Conservation (phyloP, 2,329 filamentous ascomycete genomes). For the Colletotrichum eremochloae region DNA sequence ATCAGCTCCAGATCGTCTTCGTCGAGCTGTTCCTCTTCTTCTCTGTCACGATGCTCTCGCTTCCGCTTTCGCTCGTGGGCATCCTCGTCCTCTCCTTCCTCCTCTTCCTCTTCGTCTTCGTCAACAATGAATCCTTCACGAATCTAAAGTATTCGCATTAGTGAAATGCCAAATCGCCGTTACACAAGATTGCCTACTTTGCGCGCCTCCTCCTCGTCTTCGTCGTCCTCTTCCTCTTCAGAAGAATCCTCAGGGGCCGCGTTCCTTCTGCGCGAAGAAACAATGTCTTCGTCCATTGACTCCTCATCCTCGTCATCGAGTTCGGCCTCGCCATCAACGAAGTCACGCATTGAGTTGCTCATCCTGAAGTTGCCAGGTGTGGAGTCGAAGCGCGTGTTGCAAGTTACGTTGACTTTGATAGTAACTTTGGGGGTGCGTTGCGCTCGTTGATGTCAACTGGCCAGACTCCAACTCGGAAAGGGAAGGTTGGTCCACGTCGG, state of each 20-base stretch:
- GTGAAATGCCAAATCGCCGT: conserved; percentile 38
- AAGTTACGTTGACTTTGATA: conserved; percentile 18
- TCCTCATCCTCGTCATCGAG: conserved; percentile 89
- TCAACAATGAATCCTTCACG: conserved; percentile 97
- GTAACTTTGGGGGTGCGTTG: conserved; percentile 11
- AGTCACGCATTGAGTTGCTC: conserved; percentile 76
- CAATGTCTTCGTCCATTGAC: conserved; percentile 82
- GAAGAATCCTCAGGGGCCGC: conserved; percentile 82
- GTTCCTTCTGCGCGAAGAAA: conserved; percentile 59
- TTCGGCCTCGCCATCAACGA: conserved; percentile 89
- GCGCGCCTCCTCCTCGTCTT: conserved; percentile 87
- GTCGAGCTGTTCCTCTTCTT: conserved; percentile 89
- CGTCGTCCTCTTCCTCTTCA: conserved; percentile 92
- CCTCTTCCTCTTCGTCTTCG: conserved; percentile 84
- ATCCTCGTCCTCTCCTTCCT: conserved; percentile 72
- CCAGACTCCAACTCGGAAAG: background rate
- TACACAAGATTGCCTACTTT: conserved; percentile 66
- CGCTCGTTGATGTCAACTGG: background rate
- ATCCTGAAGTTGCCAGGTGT: conserved; percentile 53
- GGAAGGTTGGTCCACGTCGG: background rate
- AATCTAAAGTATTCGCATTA: conserved; percentile 66
- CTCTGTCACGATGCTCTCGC: conserved; percentile 80
- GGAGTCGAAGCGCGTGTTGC: conserved; percentile 13
- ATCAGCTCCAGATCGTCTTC: conserved; percentile 98
- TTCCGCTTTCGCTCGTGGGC: conserved; percentile 76